Evolutionary conservation across 2,329 filamentous ascomycete species (phyloP).

Genomic region (Botrytis galanthina): DNA sequence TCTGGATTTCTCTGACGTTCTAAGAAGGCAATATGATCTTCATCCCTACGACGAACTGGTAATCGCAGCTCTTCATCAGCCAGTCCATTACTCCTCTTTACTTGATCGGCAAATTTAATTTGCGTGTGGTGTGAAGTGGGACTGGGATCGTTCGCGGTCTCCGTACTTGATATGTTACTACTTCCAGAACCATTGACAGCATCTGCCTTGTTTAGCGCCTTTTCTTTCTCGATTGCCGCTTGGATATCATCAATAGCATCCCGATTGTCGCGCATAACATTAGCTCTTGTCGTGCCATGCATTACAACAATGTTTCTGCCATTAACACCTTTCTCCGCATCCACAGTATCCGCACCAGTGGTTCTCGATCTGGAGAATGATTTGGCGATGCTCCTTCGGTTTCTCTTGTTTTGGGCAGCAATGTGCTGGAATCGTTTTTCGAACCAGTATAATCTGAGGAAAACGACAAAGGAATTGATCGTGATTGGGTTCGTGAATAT

Average conservation of each 20-base stretch:
- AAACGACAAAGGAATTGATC: constrained; percentile 82
- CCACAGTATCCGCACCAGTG: constrained; percentile 43
- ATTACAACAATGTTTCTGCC: constrained; percentile 66
- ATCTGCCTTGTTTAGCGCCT: constrained; percentile 25
- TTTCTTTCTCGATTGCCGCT: constrained; percentile 26
- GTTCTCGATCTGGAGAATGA: constrained; percentile 56
- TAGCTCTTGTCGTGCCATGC: constrained; percentile 52
- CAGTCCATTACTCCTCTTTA: constrained; percentile 58
- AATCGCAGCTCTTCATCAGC: constrained; percentile 51
- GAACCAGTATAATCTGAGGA: constrained; percentile 95
- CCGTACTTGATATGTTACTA: constrained; percentile 24
- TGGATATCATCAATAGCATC: constrained; percentile 41
- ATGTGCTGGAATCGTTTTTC: constrained; percentile 91
- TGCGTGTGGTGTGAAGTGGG: constrained; percentile 27
- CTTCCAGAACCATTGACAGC: constrained; percentile 24
- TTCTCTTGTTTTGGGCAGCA: constrained; percentile 66
- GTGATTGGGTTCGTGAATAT: constrained; percentile 80
- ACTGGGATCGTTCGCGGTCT: constrained; percentile 19
- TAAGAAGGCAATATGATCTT: constrained; percentile 84
- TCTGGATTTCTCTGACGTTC: constrained; percentile 75
- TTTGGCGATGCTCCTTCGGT: constrained; percentile 63
- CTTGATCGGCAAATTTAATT: constrained; percentile 66
- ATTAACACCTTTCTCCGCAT: constrained; percentile 58
- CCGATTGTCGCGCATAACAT: constrained; percentile 58
- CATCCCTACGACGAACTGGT: constrained; percentile 55